A percentile compares a stretch with the other conserved stretches of the same genome.
Evolutionary conservation across 2,329 filamentous ascomycete species (phyloP).

Genomic region (Rutstroemia sp.): DNA sequence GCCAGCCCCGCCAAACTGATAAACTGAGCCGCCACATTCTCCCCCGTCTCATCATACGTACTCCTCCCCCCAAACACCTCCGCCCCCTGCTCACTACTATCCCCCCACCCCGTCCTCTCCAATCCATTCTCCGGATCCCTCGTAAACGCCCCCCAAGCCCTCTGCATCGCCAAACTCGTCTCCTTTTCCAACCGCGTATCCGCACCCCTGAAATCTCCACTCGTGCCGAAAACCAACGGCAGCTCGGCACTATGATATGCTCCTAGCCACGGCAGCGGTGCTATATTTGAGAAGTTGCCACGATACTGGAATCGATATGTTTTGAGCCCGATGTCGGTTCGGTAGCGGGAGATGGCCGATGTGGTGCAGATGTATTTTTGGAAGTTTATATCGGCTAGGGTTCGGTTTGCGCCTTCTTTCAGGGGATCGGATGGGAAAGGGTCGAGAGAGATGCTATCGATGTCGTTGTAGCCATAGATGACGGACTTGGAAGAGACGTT

Average conservation of each 20-base stretch:
- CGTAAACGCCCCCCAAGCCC: slow-evolving; percentile 14
- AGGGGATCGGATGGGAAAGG: not conserved
- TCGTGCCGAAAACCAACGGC: slow-evolving; percentile 28
- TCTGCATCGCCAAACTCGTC: slow-evolving; percentile 24
- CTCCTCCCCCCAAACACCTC: not conserved
- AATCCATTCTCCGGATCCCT: slow-evolving; percentile 20
- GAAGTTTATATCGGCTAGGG: not conserved
- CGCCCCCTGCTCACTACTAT: not conserved
- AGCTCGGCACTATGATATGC: slow-evolving; percentile 1
- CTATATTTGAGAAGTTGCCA: not conserved
- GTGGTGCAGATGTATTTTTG: not conserved
- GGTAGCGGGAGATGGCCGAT: not conserved
- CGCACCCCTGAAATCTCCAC: slow-evolving; percentile 25
- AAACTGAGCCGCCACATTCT: not conserved
- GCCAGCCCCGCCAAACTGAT: not conserved
- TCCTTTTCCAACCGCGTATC: slow-evolving; percentile 27
- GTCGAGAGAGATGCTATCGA: not conserved
- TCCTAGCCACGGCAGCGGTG: not conserved
- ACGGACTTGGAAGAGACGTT: not conserved
- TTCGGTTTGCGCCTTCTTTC: not conserved
- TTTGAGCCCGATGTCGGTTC: not conserved
- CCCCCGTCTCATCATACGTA: not conserved
- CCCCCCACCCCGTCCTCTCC: not conserved
- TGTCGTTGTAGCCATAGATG: not conserved
- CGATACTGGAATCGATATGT: not conserved